Conservation (phyloP, 148 eudicot genomes). For the Rhododendron vialii region DNA sequence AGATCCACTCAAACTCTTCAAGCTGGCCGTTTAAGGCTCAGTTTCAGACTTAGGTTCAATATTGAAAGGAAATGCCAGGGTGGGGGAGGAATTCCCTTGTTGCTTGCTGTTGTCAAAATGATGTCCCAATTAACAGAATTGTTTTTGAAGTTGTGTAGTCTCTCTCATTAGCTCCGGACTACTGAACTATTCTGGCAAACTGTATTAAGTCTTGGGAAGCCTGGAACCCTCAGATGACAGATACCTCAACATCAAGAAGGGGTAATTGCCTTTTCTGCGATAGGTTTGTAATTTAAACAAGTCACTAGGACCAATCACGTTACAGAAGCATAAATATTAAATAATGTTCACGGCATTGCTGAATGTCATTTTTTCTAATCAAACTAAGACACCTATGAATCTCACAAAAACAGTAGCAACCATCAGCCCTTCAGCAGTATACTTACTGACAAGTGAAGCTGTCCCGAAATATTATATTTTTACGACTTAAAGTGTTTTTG, state of each 20-base stretch:
- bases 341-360: neutral
- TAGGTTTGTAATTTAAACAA: neutral
- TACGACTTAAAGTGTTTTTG: slow-evolving; percentile 74
- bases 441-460: slow-evolving; percentile 91
- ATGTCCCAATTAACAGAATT: neutral
- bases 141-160: neutral
- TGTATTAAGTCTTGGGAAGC: neutral
- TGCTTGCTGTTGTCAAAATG: neutral
- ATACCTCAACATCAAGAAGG: neutral
- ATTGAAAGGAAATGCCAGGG: neutral
- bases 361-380: neutral
- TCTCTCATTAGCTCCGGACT: neutral
- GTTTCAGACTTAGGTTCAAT: neutral
- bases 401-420: neutral
- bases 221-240: neutral
- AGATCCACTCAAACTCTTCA: neutral
- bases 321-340: neutral
- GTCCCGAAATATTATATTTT: slow-evolving; percentile 73
- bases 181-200: neutral
- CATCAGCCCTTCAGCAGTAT: slow-evolving; percentile 13
- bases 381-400: neutral
- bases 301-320: neutral
- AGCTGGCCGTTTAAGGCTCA: neutral
- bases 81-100: neutral
- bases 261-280: neutral